Conservation (phyloP, 1,139 yeast species). For the Kodamaea fungicola region DNA sequence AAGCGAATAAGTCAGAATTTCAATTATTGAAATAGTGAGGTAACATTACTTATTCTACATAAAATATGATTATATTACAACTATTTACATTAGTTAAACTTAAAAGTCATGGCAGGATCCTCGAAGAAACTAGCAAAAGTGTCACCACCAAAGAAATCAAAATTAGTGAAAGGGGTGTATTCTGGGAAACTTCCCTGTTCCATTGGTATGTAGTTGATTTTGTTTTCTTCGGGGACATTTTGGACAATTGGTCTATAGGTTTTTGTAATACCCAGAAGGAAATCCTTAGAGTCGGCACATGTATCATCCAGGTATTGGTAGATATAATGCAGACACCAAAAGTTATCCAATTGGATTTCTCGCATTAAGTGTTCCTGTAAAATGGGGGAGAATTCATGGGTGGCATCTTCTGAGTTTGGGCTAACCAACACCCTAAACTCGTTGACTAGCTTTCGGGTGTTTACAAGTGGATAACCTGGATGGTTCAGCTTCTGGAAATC, state of each 20-base stretch:
- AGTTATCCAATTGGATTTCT: conserved; percentile 18
- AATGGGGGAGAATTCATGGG: conserved; percentile 1
- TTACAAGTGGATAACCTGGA: conserved; percentile 1
- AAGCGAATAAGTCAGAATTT: too few relatives aligned
- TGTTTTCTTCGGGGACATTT: background rate
- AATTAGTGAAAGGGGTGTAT: conserved; percentile 5
- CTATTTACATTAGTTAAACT: conserved; percentile 1
- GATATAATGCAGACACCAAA: conserved; percentile 12
- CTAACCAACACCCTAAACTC: conserved; percentile 1
- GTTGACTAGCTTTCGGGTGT: conserved; percentile 4
- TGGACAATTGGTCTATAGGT: background rate
- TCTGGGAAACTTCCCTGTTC: background rate
- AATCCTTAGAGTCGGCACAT: conserved; percentile 2
- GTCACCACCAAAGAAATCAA: conserved; percentile 5
- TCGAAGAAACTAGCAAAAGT: conserved; percentile 4
- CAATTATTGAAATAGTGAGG: background rate
- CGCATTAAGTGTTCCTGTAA: conserved; percentile 16
- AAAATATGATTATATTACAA: background rate
- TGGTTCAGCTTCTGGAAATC: conserved; percentile 1
- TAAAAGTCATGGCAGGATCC: conserved; percentile 3
- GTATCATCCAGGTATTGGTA: conserved; percentile 2
- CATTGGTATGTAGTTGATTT: background rate
- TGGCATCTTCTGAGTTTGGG: background rate
- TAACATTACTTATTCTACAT: too few relatives aligned
- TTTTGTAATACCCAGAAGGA: conserved; percentile 3